Evolutionary conservation across 1,284 basidiomycete species (phyloP).

Genomic region (Ceratobasidium sp.): DNA sequence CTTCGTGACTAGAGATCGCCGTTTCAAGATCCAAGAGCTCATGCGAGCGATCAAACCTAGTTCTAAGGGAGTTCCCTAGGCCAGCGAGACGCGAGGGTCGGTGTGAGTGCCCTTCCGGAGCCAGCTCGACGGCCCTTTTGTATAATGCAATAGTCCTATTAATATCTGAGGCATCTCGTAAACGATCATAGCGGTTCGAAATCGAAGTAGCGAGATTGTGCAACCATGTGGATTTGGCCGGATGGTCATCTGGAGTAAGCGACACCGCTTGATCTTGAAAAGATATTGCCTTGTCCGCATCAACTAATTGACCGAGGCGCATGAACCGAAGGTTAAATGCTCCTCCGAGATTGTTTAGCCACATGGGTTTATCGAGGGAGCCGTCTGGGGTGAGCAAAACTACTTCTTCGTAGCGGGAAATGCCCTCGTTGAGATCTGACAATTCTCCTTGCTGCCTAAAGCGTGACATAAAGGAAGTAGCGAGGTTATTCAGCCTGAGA

Average conservation of each 20-base stretch:
- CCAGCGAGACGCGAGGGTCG: no score
- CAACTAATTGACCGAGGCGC: not conserved
- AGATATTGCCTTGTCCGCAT: not conserved
- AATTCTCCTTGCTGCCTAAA: not conserved
- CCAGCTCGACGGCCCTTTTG: no score
- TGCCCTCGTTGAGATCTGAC: not conserved
- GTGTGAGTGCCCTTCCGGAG: no score
- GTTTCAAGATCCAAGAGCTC: not conserved
- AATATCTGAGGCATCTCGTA: no score
- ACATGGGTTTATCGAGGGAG: not conserved
- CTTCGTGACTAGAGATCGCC: not conserved
- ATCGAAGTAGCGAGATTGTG: not conserved
- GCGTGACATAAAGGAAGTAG: not conserved
- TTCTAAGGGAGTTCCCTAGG: no score
- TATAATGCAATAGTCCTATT: no score
- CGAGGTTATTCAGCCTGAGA: not conserved
- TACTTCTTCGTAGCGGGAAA: not conserved
- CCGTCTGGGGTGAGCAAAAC: not conserved
- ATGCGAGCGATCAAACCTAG: not conserved
- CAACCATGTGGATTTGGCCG: not conserved
- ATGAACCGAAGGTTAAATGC: not conserved
- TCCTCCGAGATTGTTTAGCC: not conserved
- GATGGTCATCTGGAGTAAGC: not conserved
- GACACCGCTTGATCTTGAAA: not conserved
- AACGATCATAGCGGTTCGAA: no score